Evolutionary conservation across 2,329 filamentous ascomycete genomes (phyloP).

Genomic region (Fusarium sp.): DNA sequence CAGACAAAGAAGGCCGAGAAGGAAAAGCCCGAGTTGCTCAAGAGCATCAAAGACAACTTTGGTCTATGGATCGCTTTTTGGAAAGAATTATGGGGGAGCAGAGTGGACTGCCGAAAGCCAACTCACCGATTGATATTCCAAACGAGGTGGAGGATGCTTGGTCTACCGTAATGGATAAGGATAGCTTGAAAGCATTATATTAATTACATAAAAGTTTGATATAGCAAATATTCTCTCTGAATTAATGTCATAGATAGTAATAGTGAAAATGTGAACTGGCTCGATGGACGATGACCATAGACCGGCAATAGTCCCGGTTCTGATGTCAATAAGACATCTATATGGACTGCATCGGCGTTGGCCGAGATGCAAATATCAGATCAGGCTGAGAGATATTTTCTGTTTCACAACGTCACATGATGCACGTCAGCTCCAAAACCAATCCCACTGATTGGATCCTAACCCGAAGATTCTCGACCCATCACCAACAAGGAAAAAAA

Average conservation of each 20-base stretch:
- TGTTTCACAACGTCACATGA: conserved; percentile 24
- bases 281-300: too few species aligned
- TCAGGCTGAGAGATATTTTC: conserved; percentile 8
- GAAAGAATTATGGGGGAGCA: conserved; percentile 1
- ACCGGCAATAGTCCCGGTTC: conserved; percentile 1
- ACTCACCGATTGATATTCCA: neutral
- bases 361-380: conserved; percentile 24
- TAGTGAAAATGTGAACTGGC: too few species aligned
- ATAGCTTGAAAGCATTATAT: fast-evolving
- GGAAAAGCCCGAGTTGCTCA: fast-evolving
- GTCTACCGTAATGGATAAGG: conserved; percentile 10
- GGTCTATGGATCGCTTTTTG: conserved; percentile 26
- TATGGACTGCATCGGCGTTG: neutral
- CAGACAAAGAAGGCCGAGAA: fast-evolving
- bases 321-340: neutral
- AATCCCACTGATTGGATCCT: neutral
- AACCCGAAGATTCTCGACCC: conserved; percentile 6
- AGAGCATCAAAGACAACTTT: neutral
- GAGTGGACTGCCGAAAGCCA: fast-evolving
- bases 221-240: too few species aligned
- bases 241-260: too few species aligned
- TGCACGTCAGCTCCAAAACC: neutral
- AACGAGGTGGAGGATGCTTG: conserved; percentile 26
- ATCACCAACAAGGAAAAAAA: too few species aligned
- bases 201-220: neutral